Percentiles rank a stretch among this genome's conserved stretches.
Conservation (phyloP, 2,329 filamentous ascomycete genomes). For the Colletotrichum paranaense region DNA sequence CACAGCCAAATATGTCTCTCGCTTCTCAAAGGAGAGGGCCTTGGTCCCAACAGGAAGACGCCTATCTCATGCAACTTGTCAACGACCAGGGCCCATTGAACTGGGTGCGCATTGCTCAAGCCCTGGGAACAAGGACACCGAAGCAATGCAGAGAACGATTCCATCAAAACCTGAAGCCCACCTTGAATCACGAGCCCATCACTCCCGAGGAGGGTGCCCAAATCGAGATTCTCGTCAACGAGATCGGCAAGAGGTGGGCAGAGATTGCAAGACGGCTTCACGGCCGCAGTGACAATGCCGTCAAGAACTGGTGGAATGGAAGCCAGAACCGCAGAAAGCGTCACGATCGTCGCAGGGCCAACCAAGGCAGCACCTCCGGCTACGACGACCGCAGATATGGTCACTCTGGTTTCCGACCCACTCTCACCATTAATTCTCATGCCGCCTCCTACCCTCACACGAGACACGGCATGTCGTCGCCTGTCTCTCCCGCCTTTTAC, state of each 20-base stretch:
- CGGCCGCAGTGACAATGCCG: conserved; percentile 91
- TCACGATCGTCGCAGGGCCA: conserved; percentile 52
- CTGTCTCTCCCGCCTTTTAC: conserved; percentile 34
- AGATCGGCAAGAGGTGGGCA: conserved; percentile 90
- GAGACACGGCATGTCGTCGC: conserved; percentile 33
- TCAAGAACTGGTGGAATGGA: conserved; percentile 99
- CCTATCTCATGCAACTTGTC: conserved; percentile 76
- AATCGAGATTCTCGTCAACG: conserved; percentile 81
- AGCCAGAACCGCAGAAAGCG: conserved; percentile 83
- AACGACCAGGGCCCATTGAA: conserved; percentile 80
- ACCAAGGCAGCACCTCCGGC: conserved; percentile 36
- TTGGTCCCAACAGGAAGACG: conserved; percentile 84
- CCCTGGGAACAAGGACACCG: conserved; percentile 81
- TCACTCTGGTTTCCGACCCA: conserved; percentile 36
- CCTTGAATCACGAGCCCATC: conserved; percentile 79
- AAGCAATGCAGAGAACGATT: conserved; percentile 97
- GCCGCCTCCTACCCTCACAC: conserved; percentile 31
- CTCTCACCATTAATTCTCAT: conserved; percentile 44
- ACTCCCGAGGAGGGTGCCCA: conserved; percentile 74
- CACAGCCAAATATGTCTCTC: neutral
- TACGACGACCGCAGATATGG: conserved; percentile 36
- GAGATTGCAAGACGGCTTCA: conserved; percentile 87
- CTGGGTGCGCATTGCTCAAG: conserved; percentile 88
- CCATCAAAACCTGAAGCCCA: conserved; percentile 90
- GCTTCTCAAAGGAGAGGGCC: conserved; percentile 70